phyloP scores from a whole-genome alignment of 306 rosid genomes.

The Lathyrus aphaca region DNA sequence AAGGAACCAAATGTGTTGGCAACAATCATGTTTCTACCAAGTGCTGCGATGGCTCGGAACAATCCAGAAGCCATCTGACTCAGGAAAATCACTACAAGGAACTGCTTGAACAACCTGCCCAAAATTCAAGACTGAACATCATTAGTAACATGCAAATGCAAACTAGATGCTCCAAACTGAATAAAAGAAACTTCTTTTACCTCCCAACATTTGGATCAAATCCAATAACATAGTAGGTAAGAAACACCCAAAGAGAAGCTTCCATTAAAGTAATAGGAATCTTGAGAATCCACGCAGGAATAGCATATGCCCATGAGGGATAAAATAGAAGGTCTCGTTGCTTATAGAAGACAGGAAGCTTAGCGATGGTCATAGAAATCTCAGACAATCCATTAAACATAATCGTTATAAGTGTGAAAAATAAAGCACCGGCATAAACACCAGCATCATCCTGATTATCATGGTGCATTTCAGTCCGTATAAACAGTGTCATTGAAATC shows the following conservation, averaged over 20 bases:
- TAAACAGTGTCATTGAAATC: constrained; percentile 58
- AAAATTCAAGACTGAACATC: constrained; percentile 6
- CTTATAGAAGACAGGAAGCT: constrained; percentile 72
- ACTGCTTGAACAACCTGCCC: constrained; percentile 57
- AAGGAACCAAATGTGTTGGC: constrained; percentile 56
- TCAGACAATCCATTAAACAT: constrained; percentile 69
- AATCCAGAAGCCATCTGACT: constrained; percentile 57
- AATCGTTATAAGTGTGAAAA: constrained; percentile 45
- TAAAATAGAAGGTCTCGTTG: constrained; percentile 66
- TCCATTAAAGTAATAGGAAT: constrained; percentile 56
- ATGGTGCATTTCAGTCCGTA: constrained; percentile 74
- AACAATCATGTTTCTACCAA: constrained; percentile 54
- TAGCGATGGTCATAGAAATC: constrained; percentile 53
- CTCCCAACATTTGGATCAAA: constrained; percentile 60
- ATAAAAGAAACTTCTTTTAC: constrained; percentile 40
- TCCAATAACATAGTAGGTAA: constrained; percentile 66
- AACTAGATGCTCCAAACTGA: not conserved
- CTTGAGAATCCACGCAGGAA: constrained; percentile 63
- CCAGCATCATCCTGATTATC: constrained; percentile 51
- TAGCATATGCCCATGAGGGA: constrained; percentile 68
- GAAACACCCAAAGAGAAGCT: constrained; percentile 55
- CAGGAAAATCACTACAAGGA: constrained; percentile 39
- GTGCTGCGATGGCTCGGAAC: constrained; percentile 50
- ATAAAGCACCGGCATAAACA: constrained; percentile 58
- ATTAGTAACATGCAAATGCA: constrained; percentile 18